Evolutionary conservation across 495 filamentous ascomycete genomes (phyloP), one percentile per base, ranked within the genome.

Genomic region (Oidiodendron maius): DNA sequence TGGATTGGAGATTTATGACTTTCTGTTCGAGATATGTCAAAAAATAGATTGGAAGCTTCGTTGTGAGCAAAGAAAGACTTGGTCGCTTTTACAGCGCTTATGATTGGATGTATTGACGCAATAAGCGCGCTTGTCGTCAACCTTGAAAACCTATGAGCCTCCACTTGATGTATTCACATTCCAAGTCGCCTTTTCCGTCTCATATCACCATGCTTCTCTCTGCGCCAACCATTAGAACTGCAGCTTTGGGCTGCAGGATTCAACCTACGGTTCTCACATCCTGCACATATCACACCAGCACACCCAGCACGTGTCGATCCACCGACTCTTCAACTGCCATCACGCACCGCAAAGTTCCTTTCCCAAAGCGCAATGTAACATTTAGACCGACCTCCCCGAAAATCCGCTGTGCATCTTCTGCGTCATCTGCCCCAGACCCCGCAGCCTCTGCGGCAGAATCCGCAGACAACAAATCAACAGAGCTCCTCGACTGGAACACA

Each of bases 401-500:
- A 2, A 43, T 47, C 26, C 56, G 56, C n/a, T 36, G 36, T 26
- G 44, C 41, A 0, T 60, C 52, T 3, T 42, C 53, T 5, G 40
- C 41, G 12, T 18, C 18, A 25, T 44, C 32, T 35, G 26, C 46
- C 3, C 30, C 46, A 3, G n/a, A 36, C 10, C 16, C 45, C 0
- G 8, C 47, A 4, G 4, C 40, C 2, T 36, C 43, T 17, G 15
- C 48, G 3, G 21, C 46, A 16, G 18, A 49, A 17, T 9, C 23
- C 15, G 9, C 39, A 6, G 11, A 5, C 9, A 20, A 24, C 23
- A 30, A 26, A 11, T 25, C 25, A 1, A 26, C 41, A 3, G 53
- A 49, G 4, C 69, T 69, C 22, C 80, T 95, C 16, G 81, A 89
- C 67, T 98, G 93, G 93, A 85, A 96, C 71, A 80, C 80, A 32